phyloP scores from a whole-genome alignment of 257 asterid genomes.

The Solanum gracilifrons region DNA sequence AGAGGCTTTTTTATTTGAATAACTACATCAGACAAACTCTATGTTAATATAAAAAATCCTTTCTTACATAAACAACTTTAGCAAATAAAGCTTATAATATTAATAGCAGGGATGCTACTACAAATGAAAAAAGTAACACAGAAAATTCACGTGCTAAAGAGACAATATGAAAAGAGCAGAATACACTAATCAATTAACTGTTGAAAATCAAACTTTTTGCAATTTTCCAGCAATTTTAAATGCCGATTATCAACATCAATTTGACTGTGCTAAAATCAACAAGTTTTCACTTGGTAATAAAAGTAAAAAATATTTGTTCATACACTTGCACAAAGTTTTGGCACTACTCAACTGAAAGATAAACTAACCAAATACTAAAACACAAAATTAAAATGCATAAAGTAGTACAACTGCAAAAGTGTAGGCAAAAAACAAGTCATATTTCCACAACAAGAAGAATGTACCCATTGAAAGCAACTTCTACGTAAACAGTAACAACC shows the following conservation, averaged over 20 bases:
- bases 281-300: neutral
- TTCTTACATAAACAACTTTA: neutral
- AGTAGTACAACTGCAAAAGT: neutral
- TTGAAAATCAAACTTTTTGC: neutral
- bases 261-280: neutral
- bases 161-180: neutral
- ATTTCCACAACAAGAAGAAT: neutral
- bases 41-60: neutral
- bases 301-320: neutral
- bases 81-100: neutral
- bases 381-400: neutral
- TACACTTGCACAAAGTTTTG: neutral
- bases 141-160: neutral
- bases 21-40: constrained; percentile 31
- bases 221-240: neutral
- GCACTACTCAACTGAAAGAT: neutral
- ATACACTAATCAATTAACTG: neutral
- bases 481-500: neutral
- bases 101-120: neutral
- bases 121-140: neutral
- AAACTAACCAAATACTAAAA: neutral
- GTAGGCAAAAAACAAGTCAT: neutral
- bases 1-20: constrained; percentile 54
- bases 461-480: neutral
- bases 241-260: neutral